These are phyloP conservation scores for Acer saccharum DNA, from an alignment of 345 rosid species.

Conservation along the genomic window DNA sequence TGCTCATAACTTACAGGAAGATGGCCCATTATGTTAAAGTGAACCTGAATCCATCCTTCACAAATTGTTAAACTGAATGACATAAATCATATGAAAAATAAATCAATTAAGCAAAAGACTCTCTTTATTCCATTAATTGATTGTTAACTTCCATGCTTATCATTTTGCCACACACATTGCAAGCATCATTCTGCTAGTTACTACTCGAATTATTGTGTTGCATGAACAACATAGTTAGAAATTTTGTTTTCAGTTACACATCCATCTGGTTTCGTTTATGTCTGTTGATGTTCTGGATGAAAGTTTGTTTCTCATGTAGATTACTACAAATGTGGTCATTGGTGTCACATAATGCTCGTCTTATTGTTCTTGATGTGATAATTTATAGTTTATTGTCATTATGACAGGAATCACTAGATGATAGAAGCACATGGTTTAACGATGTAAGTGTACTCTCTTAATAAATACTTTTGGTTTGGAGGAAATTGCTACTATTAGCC, in stretches of 20 bases:
- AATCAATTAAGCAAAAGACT: neutral
- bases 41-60: neutral
- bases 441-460: constrained; percentile 54
- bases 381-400: constrained; percentile 21
- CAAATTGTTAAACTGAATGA: neutral
- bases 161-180: neutral
- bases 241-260: neutral
- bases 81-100: neutral
- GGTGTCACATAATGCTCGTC: neutral
- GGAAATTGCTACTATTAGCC: no score
- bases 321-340: neutral
- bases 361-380: constrained; percentile 16
- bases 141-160: neutral
- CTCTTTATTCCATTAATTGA: neutral
- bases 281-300: neutral
- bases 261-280: neutral
- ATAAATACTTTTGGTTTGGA: neutral
- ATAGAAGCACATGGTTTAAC: constrained; percentile 72
- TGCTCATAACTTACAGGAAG: neutral
- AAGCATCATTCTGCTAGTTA: neutral
- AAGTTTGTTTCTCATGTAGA: neutral
- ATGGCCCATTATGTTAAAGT: neutral
- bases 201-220: neutral
- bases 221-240: neutral
- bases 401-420: constrained; percentile 44